Evolutionary conservation across 306 rosid genomes (phyloP), one percentile per base, ranked within the genome.

Genomic region (Begonia fuchsioides): DNA sequence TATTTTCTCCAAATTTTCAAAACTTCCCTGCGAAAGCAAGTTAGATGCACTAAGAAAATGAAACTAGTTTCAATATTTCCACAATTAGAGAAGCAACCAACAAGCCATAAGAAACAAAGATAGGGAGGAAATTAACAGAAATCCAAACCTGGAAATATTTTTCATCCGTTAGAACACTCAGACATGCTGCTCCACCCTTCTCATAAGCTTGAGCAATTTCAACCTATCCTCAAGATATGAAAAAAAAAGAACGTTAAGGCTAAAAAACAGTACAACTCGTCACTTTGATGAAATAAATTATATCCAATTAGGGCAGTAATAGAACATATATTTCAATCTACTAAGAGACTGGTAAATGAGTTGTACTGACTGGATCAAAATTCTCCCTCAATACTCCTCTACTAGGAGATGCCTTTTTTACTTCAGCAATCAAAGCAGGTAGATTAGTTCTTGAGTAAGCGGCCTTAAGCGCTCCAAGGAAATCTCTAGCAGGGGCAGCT

Each of bases 101-200:
- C 56, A 48, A 57, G 55, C 47, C 43, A 39, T 26, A 40, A 50
- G 46, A 43, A 12, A 40, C 53, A 20, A 1, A 39, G 39, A 32
- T 12, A 19, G 44, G 32, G 55, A 46, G 39, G 39, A 39, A 61
- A 45, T 57, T 54, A 57, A 26, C 35, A 26, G 4, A 26, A 26
- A 49, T 38, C 43, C 53, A 63, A 69, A 92, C 98, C 98, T 82
- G 74, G 60, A 92, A 92, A 68, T 60, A 92, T 72, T 92, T 85
- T 57, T 63, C 68, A 61, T 92, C 98, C 1, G 98, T 85, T 68
- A 92, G 55, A 73, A 92, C 93, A 69, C 98, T 90, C 19, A 90
- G 82, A 67, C 98, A 90, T 56, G 98, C 98, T 6, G 98, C 98
- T 69, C 94, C 98, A 44, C 98, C 98, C 64, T 69, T 80, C 81